A percentile compares a stretch with the other conserved stretches of the same genome.
Conservation (phyloP, 768 basidiomycete genomes). For the Suillus discolor region DNA sequence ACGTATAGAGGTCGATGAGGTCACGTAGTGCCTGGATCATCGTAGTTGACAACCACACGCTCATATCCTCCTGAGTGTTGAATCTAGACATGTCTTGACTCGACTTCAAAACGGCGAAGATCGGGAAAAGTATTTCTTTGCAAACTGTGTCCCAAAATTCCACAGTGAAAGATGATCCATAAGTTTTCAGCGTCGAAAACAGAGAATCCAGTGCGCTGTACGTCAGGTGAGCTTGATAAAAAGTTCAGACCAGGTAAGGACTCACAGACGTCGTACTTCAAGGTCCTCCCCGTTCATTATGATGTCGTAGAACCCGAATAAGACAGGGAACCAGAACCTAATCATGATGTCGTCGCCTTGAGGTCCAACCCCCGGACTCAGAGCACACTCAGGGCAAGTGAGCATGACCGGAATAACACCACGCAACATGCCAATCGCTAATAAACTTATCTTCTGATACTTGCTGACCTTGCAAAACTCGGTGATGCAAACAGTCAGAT, state of each 20-base stretch:
- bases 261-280: conserved; percentile 94
- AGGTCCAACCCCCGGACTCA: conserved; percentile 34
- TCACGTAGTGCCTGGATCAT: conserved; percentile 98
- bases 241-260: conserved; percentile 16
- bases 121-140: conserved; percentile 95
- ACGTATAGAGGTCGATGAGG: conserved; percentile 93
- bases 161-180: conserved; percentile 81
- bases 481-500: conserved; percentile 95
- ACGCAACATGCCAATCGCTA: conserved; percentile 96
- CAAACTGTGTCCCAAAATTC: conserved; percentile 99
- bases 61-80: conserved; percentile 98
- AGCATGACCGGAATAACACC: conserved; percentile 94
- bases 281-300: conserved; percentile 99
- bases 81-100: conserved; percentile 92
- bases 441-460: conserved; percentile 95
- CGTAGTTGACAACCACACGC: conserved; percentile 98
- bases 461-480: conserved; percentile 99
- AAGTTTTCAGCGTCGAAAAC: conserved; percentile 90
- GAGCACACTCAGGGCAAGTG: conserved; percentile 68
- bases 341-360: conserved; percentile 85
- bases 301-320: conserved; percentile 99
- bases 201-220: conserved; percentile 93
- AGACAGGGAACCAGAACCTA: conserved; percentile 94
- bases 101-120: conserved; percentile 94
- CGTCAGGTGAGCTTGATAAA: conserved; percentile 13